These are phyloP conservation scores for Peronospora belbahrii DNA, from an alignment of 352 stramenopile genomes.

Conservation along the genomic window DNA sequence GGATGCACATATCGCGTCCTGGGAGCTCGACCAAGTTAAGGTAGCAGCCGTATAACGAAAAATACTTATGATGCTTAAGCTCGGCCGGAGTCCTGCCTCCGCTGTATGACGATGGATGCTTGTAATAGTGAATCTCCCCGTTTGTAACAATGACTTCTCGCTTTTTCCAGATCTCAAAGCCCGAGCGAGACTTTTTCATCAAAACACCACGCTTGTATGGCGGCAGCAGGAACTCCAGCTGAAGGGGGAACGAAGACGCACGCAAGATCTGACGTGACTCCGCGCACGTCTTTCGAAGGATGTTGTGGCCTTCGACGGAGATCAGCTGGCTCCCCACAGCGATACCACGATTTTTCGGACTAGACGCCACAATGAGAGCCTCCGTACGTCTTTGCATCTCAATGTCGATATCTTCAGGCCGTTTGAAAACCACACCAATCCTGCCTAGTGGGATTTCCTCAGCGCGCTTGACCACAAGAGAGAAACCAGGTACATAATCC, in stretches of 20 bases:
- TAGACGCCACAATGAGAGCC: conserved; percentile 57
- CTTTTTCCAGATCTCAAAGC: conserved; percentile 84
- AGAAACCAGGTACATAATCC: conserved; percentile 52
- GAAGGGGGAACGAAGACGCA: conserved; percentile 47
- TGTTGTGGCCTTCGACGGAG: conserved; percentile 45
- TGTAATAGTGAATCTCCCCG: conserved; percentile 79
- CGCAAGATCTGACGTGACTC: conserved; percentile 48
- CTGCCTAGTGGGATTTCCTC: conserved; percentile 72
- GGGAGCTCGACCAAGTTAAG: conserved; percentile 75
- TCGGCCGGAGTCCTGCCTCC: conserved; percentile 23
- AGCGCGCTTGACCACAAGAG: conserved; percentile 63
- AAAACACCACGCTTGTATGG: conserved; percentile 76
- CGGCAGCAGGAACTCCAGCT: conserved; percentile 70
- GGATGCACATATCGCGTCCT: conserved; percentile 66
- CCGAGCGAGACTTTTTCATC: conserved; percentile 80
- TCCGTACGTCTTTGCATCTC: conserved; percentile 72
- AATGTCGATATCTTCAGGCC: conserved; percentile 54
- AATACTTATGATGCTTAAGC: conserved; percentile 81
- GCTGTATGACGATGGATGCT: conserved; percentile 38
- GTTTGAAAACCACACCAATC: conserved; percentile 52
- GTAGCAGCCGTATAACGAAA: conserved; percentile 79
- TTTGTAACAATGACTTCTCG: conserved; percentile 75
- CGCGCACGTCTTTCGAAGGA: conserved; percentile 54
- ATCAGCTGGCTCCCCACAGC: conserved; percentile 71
- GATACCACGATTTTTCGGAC: conserved; percentile 36